A percentile compares a stretch with the other conserved stretches of the same genome.
Conservation (phyloP, 768 basidiomycete species). For the Lepiota brunneoincarnata region DNA sequence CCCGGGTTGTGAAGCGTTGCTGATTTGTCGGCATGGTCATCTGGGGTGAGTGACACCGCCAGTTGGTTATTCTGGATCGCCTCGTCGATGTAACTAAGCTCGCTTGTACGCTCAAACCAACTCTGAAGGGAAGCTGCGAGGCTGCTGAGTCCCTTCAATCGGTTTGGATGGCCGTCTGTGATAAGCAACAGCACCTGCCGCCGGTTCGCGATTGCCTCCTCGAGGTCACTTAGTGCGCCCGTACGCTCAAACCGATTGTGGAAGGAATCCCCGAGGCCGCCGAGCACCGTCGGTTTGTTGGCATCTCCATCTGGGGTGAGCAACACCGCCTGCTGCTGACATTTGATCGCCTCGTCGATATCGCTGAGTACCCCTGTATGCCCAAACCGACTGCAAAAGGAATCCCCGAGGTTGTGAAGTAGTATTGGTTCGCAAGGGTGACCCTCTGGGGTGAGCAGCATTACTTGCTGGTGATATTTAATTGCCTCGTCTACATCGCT, state of each 20-base stretch:
- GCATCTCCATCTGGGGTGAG: not conserved
- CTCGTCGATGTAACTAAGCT: conserved; percentile 19
- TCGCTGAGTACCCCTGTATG: too few species aligned
- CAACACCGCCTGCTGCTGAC: too few species aligned
- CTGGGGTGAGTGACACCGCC: conserved; percentile 14
- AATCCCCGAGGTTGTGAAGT: too few species aligned
- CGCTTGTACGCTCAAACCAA: conserved; percentile 17
- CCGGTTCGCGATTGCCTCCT: not conserved
- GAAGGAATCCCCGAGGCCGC: not conserved
- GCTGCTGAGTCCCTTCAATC: not conserved
- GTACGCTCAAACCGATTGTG: not conserved
- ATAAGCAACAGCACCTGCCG: not conserved
- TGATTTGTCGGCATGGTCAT: too few species aligned
- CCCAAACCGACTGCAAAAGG: too few species aligned
- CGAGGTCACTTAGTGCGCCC: not conserved
- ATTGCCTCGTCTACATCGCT: too few species aligned
- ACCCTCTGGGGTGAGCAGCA: too few species aligned
- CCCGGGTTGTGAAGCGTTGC: too few species aligned
- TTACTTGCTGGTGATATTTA: too few species aligned
- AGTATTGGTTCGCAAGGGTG: too few species aligned
- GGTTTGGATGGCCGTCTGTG: not conserved
- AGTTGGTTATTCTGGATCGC: conserved; percentile 14
- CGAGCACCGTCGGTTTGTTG: not conserved
- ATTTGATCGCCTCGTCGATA: too few species aligned
- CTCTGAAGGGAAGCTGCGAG: not conserved